Evolutionary conservation across 2,329 filamentous ascomycete genomes (phyloP), one percentile per base, ranked within the genome.

Genomic region (Aspergillus sp.): DNA sequence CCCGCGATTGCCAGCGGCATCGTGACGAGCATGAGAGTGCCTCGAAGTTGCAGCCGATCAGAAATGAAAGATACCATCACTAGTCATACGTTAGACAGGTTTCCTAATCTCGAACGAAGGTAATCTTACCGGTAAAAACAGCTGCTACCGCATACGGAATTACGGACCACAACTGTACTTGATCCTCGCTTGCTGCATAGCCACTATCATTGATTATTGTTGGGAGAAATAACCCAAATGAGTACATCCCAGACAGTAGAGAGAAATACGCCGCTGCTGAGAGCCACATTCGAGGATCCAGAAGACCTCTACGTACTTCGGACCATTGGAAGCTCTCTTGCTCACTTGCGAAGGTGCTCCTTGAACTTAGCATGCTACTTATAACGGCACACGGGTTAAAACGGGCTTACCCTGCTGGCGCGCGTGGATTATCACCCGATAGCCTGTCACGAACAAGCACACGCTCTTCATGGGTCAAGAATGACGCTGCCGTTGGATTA

Each of bases 1-100:
- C 83, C 83, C 15, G 77, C 70, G 46, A 86, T 85, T 20, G 83
- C 80, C 43, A 85, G 70, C 7, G 81, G 81, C 0, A 86, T 70
- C 0, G 79, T 80, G 61, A 72, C 75, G 3, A 86, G 74, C 79
- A 86, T 84, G 35, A 85, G 65, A 1, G 77, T 65, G 1, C 82
- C 82, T 38, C 82, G 75, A 2, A 83, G 68, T 25, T 75, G 75
- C 47, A 83, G 67, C n/a, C 73, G 75, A 57, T 85, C 82, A 0
- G 82, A 84, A 6, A 82, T 22, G 35, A 83, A 68, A 19, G 82
- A 79, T 30, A 66, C 59, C 7, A 65, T 22, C 4, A 64, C 61
- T 60, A 6, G 3, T 19, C 4, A 56, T 62, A n/a, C 7, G 5
- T 42, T 9, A 38, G 23, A 10, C 43, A 19, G 32, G 15, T 35